Percentiles rank a stretch among this genome's conserved stretches.
Conservation (phyloP, 495 filamentous ascomycete species). For the Talaromyces thailandensis region DNA sequence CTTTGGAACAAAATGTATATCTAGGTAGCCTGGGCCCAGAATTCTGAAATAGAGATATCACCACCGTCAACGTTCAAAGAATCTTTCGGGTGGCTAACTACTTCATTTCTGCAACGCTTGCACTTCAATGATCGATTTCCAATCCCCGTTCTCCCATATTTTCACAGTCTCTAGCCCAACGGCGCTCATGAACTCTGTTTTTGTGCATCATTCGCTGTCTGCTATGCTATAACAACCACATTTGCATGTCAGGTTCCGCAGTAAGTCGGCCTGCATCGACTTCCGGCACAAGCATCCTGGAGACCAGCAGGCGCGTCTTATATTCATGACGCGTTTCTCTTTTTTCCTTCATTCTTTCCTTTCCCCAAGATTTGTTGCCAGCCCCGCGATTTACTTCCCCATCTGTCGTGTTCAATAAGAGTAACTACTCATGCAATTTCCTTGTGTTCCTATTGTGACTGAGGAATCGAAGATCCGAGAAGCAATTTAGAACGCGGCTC, state of each 20-base stretch:
- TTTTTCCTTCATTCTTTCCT: neutral
- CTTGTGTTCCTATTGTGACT: neutral
- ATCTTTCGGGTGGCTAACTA: neutral
- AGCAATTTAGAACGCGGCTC: too few relatives aligned
- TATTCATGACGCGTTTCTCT: neutral
- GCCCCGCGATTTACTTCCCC: neutral
- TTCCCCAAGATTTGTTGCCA: neutral
- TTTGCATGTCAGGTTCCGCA: neutral
- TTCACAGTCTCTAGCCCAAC: neutral
- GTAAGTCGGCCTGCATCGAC: neutral
- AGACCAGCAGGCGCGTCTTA: neutral
- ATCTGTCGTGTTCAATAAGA: neutral
- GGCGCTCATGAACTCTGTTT: neutral
- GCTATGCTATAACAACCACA: neutral
- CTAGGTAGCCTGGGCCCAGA: too few relatives aligned
- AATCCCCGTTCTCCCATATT: neutral
- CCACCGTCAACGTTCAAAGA: neutral
- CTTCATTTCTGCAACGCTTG: neutral
- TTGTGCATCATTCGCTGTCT: neutral
- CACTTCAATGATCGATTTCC: neutral
- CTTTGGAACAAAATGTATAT: too few relatives aligned
- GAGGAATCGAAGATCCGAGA: too few relatives aligned
- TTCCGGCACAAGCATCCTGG: neutral
- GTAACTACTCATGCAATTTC: neutral
- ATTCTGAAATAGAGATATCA: neutral